Evolutionary conservation across 768 basidiomycete species (phyloP).

Genomic region (Amyloporia xantha): DNA sequence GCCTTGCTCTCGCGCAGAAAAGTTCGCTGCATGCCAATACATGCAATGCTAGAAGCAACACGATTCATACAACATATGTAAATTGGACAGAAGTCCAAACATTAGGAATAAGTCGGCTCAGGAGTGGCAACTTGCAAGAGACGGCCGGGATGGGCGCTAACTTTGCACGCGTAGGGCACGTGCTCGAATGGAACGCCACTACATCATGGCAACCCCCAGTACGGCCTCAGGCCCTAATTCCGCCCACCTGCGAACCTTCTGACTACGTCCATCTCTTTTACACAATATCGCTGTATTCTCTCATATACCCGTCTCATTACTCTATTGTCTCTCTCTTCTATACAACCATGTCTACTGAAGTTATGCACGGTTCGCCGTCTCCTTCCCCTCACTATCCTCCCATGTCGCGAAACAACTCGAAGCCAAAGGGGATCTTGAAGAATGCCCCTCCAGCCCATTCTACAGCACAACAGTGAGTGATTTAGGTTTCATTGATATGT

Average conservation of each 20-base stretch:
- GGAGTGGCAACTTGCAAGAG: too few relatives aligned
- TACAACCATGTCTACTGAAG: conserved; percentile 2
- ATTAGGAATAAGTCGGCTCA: too few relatives aligned
- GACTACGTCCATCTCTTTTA: background rate
- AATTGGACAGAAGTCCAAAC: too few relatives aligned
- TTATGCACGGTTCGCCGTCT: background rate
- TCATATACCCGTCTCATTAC: background rate
- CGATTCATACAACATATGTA: too few relatives aligned
- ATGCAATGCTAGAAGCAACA: too few relatives aligned
- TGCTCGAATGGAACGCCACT: background rate
- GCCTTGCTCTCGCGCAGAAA: too few relatives aligned
- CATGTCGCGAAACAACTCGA: conserved; percentile 47
- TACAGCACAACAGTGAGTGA: conserved; percentile 43
- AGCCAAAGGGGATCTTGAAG: conserved; percentile 88
- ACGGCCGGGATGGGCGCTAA: too few relatives aligned
- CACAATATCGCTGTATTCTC: background rate
- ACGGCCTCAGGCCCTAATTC: background rate
- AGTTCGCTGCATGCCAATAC: too few relatives aligned
- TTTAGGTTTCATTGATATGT: background rate
- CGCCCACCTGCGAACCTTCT: background rate
- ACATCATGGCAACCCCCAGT: background rate
- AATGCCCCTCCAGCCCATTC: conserved; percentile 51
- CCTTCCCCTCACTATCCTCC: conserved; percentile 32
- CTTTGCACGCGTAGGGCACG: too few relatives aligned
- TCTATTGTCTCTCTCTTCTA: background rate